phyloP scores from a whole-genome alignment of 768 basidiomycete species.

The Leccinellum rugosiceps region DNA sequence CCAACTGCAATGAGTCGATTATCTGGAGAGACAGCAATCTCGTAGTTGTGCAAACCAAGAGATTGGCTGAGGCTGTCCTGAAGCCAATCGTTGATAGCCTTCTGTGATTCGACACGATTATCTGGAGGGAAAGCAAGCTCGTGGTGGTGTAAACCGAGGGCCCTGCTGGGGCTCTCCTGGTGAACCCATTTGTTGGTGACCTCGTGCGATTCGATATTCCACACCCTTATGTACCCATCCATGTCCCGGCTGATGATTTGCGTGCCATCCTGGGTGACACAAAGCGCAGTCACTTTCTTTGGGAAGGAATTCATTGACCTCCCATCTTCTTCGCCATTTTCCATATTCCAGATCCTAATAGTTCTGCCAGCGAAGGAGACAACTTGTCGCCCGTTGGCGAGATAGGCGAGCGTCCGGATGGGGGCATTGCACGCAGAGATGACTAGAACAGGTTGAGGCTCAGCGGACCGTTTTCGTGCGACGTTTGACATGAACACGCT shows the following conservation, averaged over 20 bases:
- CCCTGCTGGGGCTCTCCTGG: no score
- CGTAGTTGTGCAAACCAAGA: fast-evolving
- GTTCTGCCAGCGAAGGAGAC: neutral
- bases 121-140: neutral
- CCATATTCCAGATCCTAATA: neutral
- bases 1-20: neutral
- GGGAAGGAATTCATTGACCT: neutral
- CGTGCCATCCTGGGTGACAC: neutral
- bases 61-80: no score
- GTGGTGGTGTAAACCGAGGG: fast-evolving
- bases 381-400: constrained; percentile 2
- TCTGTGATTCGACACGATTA: neutral
- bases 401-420: neutral
- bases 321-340: neutral
- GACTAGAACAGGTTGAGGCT: neutral
- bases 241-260: neutral
- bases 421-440: neutral
- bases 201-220: neutral
- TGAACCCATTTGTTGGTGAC: neutral
- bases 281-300: neutral
- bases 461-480: neutral
- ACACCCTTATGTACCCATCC: neutral
- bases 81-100: neutral
- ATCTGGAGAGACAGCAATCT: neutral
- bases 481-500: neutral